Evolutionary conservation across 768 basidiomycete genomes (phyloP).

Genomic region (Collybia sp.): DNA sequence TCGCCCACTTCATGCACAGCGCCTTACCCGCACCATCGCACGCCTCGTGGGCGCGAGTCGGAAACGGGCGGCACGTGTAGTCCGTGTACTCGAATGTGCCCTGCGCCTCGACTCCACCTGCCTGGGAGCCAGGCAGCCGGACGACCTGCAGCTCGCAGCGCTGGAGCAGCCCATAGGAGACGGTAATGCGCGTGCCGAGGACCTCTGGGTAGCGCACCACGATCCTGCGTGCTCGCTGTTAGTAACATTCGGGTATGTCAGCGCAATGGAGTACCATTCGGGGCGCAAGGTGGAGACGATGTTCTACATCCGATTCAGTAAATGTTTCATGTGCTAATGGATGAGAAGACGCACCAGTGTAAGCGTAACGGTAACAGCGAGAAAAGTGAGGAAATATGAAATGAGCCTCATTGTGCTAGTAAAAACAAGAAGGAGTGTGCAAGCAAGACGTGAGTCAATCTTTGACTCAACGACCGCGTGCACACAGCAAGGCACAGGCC

Average conservation of each 20-base stretch:
- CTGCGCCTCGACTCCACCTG: slow-evolving; percentile 17
- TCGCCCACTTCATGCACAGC: slow-evolving; percentile 68
- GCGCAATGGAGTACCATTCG: slow-evolving; percentile 50
- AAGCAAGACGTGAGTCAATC: too few relatives aligned
- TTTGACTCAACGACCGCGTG: too few relatives aligned
- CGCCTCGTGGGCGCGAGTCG: slow-evolving; percentile 41
- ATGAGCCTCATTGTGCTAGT: slow-evolving; percentile 53
- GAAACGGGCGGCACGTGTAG: slow-evolving; percentile 64
- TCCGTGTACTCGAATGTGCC: slow-evolving; percentile 45
- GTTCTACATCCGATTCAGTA: slow-evolving; percentile 36
- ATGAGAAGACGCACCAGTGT: slow-evolving; percentile 41
- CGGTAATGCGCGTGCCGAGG: slow-evolving; percentile 40
- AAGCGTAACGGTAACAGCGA: slow-evolving; percentile 46
- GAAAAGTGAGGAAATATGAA: slow-evolving; percentile 62
- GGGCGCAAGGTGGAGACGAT: slow-evolving; percentile 47
- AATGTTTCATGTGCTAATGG: too few relatives aligned
- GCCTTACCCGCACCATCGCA: slow-evolving; percentile 48
- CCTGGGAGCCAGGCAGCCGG: slow-evolving; percentile 38
- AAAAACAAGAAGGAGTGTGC: neutral
- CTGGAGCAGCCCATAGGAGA: slow-evolving; percentile 54
- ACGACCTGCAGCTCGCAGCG: slow-evolving; percentile 52
- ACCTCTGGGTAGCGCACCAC: slow-evolving; percentile 38
- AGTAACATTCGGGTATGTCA: neutral
- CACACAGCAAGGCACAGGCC: neutral
- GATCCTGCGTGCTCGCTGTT: slow-evolving; percentile 29